These are phyloP conservation scores for Ophiocordyceps sinensis DNA, from an alignment of 2,329 filamentous ascomycete species.

Conservation along the genomic window DNA sequence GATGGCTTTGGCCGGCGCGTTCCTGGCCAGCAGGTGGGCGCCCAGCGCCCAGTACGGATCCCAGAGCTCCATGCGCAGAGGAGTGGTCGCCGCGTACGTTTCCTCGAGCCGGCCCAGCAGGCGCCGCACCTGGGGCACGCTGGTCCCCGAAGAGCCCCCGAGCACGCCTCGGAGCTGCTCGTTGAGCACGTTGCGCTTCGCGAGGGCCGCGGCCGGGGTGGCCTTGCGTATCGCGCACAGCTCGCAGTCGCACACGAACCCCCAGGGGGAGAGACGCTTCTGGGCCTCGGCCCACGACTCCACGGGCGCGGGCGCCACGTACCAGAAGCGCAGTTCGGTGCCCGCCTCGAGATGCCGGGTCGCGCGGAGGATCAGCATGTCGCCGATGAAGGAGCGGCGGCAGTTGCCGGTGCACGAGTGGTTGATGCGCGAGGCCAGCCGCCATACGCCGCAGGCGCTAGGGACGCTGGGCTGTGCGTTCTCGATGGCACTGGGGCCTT, in stretches of 20 bases:
- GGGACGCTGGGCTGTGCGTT: not conserved
- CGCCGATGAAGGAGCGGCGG: constrained; percentile 34
- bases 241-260: constrained; percentile 25
- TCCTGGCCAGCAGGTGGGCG: not conserved
- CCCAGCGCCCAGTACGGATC: constrained; percentile 8
- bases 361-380: constrained; percentile 37
- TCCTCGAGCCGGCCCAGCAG: constrained; percentile 6
- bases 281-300: constrained; percentile 15
- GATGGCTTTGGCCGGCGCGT: constrained; percentile 4
- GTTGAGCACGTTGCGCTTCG: not conserved
- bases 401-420: constrained; percentile 35
- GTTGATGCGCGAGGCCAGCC: constrained; percentile 33
- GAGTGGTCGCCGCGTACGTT: constrained; percentile 8
- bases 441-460: constrained; percentile 27
- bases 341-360: constrained; percentile 22
- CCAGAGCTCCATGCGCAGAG: constrained; percentile 8
- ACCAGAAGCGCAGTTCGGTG: constrained; percentile 30
- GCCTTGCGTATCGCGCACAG: constrained; percentile 18
- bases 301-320: constrained; percentile 11
- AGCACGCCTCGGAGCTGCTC: not conserved
- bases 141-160: not conserved
- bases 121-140: not conserved
- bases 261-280: constrained; percentile 19
- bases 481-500: not conserved
- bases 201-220: constrained; percentile 2